Evolutionary conservation across 2,329 filamentous ascomycete species (phyloP).

Genomic region (Ceratocystis smalleyi): DNA sequence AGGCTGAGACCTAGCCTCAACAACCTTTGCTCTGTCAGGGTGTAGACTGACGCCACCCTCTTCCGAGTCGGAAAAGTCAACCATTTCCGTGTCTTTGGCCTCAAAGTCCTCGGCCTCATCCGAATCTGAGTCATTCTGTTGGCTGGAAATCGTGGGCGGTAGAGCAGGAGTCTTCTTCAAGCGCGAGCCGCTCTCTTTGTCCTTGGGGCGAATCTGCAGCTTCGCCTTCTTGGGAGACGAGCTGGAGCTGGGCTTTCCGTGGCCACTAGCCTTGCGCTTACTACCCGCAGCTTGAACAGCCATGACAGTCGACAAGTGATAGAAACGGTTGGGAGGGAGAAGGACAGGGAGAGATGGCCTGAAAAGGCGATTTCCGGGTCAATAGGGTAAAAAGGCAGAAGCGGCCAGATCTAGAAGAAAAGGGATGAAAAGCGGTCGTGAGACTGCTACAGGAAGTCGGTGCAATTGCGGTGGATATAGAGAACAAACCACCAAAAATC

Average conservation of each 20-base stretch:
- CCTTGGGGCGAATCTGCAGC: slow-evolving; percentile 26
- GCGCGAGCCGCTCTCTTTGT: slow-evolving; percentile 17
- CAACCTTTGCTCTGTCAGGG: slow-evolving; percentile 23
- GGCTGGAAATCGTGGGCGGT: slow-evolving; percentile 22
- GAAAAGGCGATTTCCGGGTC: neutral
- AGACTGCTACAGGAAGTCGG: neutral
- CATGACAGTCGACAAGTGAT: slow-evolving; percentile 7
- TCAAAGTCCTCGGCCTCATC: slow-evolving; percentile 27
- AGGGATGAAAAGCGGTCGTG: neutral
- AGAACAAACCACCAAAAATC: neutral
- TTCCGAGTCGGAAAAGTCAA: slow-evolving; percentile 35
- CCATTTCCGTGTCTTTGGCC: slow-evolving; percentile 29
- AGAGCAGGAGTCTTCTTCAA: slow-evolving; percentile 22
- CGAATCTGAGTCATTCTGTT: slow-evolving; percentile 24
- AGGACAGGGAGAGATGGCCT: slow-evolving; percentile 3
- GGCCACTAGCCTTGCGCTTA: slow-evolving; percentile 41
- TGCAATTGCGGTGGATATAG: neutral
- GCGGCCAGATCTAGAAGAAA: neutral
- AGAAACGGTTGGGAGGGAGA: slow-evolving; percentile 8
- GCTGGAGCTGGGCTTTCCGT: slow-evolving; percentile 29
- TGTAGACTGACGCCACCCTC: slow-evolving; percentile 38
- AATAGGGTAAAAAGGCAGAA: neutral
- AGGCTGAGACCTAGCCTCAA: slow-evolving; percentile 21
- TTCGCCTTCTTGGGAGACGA: slow-evolving; percentile 38
- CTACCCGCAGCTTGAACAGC: slow-evolving; percentile 30